Percentiles rank a stretch among this genome's conserved stretches.
Conservation (phyloP, 2,329 filamentous ascomycete genomes). For the Fusarium lyarnte region DNA sequence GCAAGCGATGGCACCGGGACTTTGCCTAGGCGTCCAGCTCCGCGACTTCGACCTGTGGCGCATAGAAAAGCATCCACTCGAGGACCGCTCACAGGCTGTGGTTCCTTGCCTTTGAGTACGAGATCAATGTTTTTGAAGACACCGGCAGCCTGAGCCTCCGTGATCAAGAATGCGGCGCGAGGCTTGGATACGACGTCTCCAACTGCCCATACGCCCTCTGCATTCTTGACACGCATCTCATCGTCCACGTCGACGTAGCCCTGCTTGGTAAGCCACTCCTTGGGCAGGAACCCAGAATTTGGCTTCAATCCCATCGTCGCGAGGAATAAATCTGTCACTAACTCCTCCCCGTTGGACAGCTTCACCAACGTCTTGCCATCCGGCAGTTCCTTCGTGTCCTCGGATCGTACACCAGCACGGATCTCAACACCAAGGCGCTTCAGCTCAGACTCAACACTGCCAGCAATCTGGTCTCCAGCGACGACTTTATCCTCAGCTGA, state of each 20-base stretch:
- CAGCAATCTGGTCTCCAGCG: constrained; percentile 55
- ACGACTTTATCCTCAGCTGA: constrained; percentile 54
- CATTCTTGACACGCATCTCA: constrained; percentile 57
- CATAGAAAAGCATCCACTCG: constrained; percentile 61
- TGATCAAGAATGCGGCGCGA: constrained; percentile 66
- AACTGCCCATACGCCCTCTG: constrained; percentile 60
- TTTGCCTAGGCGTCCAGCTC: constrained; percentile 58
- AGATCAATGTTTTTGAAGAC: constrained; percentile 65
- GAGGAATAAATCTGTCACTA: constrained; percentile 66
- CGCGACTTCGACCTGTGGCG: constrained; percentile 60
- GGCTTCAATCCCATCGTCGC: constrained; percentile 64
- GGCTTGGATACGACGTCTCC: constrained; percentile 64
- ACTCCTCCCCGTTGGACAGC: constrained; percentile 57
- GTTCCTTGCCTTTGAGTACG: constrained; percentile 55
- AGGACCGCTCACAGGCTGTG: constrained; percentile 56
- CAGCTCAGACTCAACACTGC: constrained; percentile 59
- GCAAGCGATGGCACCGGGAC: constrained; percentile 61
- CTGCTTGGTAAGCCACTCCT: constrained; percentile 53
- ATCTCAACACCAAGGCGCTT: constrained; percentile 62
- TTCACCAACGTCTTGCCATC: constrained; percentile 60
- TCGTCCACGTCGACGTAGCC: constrained; percentile 62
- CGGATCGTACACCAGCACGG: constrained; percentile 54
- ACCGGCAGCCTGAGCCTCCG: constrained; percentile 64
- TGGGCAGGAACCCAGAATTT: constrained; percentile 64
- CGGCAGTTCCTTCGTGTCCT: constrained; percentile 43